phyloP scores from a whole-genome alignment of 805 yeast genomes.

The Starmerella powellii region DNA sequence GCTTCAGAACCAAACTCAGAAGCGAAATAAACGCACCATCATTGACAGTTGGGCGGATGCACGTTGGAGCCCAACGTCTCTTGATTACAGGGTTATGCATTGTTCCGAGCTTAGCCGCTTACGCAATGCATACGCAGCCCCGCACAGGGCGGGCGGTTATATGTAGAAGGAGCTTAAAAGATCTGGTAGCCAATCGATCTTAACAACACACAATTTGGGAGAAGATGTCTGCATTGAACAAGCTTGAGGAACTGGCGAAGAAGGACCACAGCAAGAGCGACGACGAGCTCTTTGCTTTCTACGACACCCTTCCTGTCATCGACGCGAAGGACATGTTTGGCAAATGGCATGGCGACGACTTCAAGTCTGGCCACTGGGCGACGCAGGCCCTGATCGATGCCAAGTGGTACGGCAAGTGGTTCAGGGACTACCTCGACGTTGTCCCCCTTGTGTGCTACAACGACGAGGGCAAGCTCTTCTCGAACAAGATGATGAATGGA shows the following conservation, averaged over 20 bases:
- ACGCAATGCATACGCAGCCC: no score
- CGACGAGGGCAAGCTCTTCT: conserved; percentile 1
- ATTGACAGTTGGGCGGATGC: no score
- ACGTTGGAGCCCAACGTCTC: no score
- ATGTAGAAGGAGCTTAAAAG: no score
- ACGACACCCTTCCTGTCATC: not conserved
- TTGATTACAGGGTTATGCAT: no score
- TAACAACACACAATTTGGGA: no score
- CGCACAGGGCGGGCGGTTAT: no score
- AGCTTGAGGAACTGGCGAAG: not conserved
- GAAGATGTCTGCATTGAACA: no score
- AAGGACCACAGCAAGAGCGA: not conserved
- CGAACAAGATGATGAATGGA: conserved; percentile 2
- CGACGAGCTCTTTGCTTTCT: conserved; percentile 1
- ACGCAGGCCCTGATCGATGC: not conserved
- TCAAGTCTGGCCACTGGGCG: conserved; percentile 2
- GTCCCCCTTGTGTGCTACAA: not conserved
- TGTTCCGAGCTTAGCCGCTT: no score
- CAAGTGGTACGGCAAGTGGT: conserved; percentile 2
- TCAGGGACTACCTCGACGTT: not conserved
- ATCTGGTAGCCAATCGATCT: no score
- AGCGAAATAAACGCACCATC: no score
- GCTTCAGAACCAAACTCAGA: no score
- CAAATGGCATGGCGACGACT: conserved; percentile 3
- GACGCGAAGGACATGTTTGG: not conserved